A percentile compares a stretch with the other conserved stretches of the same genome.
Evolutionary conservation across 441 rosid species (phyloP).

Genomic region (Croton laevigatus): DNA sequence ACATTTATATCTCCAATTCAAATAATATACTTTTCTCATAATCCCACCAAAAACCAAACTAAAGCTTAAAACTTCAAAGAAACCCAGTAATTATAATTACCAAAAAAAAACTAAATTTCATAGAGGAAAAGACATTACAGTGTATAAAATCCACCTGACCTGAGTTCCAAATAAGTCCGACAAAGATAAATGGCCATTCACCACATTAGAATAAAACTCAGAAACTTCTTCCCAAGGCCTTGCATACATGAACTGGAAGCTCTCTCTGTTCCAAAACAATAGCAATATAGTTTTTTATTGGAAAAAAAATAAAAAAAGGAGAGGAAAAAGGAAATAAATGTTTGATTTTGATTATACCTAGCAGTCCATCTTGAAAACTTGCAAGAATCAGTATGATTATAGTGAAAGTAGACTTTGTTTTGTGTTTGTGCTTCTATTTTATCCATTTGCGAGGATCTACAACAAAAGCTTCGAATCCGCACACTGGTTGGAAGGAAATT

Average conservation of each 20-base stretch:
- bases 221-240: slow-evolving; percentile 77
- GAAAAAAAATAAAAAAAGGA: too few relatives aligned
- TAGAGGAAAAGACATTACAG: not conserved
- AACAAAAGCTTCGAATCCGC: not conserved
- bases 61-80: not conserved
- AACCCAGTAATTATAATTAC: not conserved
- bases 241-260: slow-evolving; percentile 61
- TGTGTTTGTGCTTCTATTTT: not conserved
- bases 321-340: too few relatives aligned
- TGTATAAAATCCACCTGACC: slow-evolving; percentile 39
- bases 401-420: slow-evolving; percentile 44
- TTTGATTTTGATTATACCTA: slow-evolving; percentile 27
- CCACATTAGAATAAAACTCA: slow-evolving; percentile 61
- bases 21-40: not conserved
- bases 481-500: not conserved
- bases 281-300: not conserved
- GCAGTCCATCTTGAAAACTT: slow-evolving; percentile 67
- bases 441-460: slow-evolving; percentile 1
- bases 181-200: slow-evolving; percentile 44
- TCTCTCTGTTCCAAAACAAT: slow-evolving; percentile 41
- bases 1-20: not conserved
- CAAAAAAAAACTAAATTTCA: not conserved
- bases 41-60: too few relatives aligned
- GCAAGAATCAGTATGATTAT: slow-evolving; percentile 73
- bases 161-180: slow-evolving; percentile 43